Evolutionary conservation across 2,329 filamentous ascomycete species (phyloP).

Genomic region (Dichotomopilus funicola): DNA sequence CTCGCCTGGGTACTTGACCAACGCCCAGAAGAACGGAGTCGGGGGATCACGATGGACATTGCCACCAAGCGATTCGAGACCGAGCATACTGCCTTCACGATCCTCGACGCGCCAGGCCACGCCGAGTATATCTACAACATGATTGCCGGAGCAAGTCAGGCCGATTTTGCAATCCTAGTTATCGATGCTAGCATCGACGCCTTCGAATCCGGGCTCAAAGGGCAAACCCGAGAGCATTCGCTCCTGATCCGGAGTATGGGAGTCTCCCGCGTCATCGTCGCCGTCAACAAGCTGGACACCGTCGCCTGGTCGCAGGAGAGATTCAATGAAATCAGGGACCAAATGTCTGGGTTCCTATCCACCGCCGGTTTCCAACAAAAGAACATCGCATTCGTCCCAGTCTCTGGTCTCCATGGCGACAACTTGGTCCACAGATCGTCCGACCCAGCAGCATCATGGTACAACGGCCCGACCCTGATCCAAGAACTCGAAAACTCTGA

Average conservation of each 20-base stretch:
- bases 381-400: conserved; percentile 80
- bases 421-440: conserved; percentile 64
- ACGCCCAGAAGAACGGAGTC: conserved; percentile 76
- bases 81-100: conserved; percentile 78
- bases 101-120: conserved; percentile 91
- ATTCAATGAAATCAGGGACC: conserved; percentile 78
- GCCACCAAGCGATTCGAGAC: conserved; percentile 94
- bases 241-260: conserved; percentile 85
- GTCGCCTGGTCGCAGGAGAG: conserved; percentile 75
- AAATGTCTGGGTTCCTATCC: conserved; percentile 75
- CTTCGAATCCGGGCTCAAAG: conserved; percentile 87
- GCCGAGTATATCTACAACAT: conserved; percentile 97
- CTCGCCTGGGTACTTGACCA: conserved; percentile 97
- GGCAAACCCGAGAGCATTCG: conserved; percentile 91
- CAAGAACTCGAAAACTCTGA: conserved; percentile 81
- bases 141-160: conserved; percentile 94
- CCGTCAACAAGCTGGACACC: conserved; percentile 91
- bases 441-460: conserved; percentile 63
- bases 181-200: conserved; percentile 86
- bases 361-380: conserved; percentile 75
- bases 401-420: conserved; percentile 81
- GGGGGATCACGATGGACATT: conserved; percentile 94
- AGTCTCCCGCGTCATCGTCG: conserved; percentile 79
- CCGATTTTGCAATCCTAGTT: conserved; percentile 90
- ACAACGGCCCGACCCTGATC: conserved; percentile 69